Evolutionary conservation across 371 early-diverging fungal species (phyloP).

Genomic region (Mucor sp.): DNA sequence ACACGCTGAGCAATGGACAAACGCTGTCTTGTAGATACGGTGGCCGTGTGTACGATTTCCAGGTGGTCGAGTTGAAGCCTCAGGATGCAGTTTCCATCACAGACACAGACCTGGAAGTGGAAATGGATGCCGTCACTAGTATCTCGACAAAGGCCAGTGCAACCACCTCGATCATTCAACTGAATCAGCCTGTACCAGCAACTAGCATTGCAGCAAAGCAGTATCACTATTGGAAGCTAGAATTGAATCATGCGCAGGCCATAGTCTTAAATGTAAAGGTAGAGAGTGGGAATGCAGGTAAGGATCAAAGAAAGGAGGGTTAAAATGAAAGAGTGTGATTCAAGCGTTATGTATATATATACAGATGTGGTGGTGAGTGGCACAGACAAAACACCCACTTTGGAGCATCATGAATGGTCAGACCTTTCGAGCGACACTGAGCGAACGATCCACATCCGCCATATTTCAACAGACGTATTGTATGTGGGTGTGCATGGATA

Average conservation of each 20-base stretch:
- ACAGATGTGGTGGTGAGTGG: conserved; percentile 35
- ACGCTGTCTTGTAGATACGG: conserved; percentile 65
- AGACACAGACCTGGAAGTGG: conserved; percentile 87
- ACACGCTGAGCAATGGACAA: conserved; percentile 73
- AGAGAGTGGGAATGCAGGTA: conserved; percentile 46
- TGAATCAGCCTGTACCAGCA: not conserved
- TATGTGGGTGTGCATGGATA: conserved; percentile 52
- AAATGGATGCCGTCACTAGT: conserved; percentile 63
- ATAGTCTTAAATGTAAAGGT: conserved; percentile 12
- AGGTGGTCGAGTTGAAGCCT: conserved; percentile 73
- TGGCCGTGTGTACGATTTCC: conserved; percentile 54
- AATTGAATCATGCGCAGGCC: not conserved
- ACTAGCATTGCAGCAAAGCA: not conserved
- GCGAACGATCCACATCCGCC: conserved; percentile 10
- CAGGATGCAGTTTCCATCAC: conserved; percentile 67
- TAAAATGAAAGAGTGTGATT: not conserved
- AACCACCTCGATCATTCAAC: conserved; percentile 6
- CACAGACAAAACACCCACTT: conserved; percentile 27
- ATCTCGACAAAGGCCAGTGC: not conserved
- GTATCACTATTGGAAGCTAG: conserved; percentile 41
- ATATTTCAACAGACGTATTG: conserved; percentile 11
- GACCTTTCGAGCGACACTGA: conserved; percentile 34
- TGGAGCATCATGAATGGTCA: conserved; percentile 42
- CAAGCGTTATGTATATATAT: conserved; percentile 3
- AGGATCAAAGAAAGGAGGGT: not conserved